phyloP scores from a whole-genome alignment of 2,329 filamentous ascomycete genomes.

The Penicillium corylophilum region DNA sequence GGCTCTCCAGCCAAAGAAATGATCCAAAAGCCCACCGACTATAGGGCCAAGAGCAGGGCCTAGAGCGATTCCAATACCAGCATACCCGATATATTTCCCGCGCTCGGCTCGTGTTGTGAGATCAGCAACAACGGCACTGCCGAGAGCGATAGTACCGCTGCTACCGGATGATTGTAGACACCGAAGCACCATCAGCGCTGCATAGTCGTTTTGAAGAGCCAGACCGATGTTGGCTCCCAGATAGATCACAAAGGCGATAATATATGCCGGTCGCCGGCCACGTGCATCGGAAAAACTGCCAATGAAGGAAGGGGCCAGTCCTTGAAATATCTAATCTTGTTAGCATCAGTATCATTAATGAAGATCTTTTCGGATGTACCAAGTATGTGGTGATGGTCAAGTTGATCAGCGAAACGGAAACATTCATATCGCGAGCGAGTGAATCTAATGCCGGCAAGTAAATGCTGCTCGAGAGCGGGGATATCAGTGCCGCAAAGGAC shows the following conservation, averaged over 20 bases:
- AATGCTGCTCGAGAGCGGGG: slow-evolving; percentile 21
- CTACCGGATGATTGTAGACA: slow-evolving; percentile 52
- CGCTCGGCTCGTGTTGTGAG: slow-evolving; percentile 67
- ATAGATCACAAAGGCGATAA: slow-evolving; percentile 54
- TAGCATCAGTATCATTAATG: not conserved
- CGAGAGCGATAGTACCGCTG: slow-evolving; percentile 69
- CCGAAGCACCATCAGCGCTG: too few species aligned
- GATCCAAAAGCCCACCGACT: slow-evolving; percentile 62
- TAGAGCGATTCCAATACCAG: slow-evolving; percentile 57
- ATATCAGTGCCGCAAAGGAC: slow-evolving; percentile 17
- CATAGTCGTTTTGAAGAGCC: slow-evolving; percentile 35
- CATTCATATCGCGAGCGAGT: slow-evolving; percentile 31
- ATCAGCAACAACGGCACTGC: slow-evolving; percentile 70
- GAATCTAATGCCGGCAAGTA: slow-evolving; percentile 43
- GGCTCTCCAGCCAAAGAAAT: slow-evolving; percentile 66
- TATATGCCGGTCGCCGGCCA: slow-evolving; percentile 62
- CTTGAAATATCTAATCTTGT: slow-evolving; percentile 54
- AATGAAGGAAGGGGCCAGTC: slow-evolving; percentile 55
- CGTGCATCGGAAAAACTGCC: slow-evolving; percentile 62
- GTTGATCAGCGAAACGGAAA: slow-evolving; percentile 25
- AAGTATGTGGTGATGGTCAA: slow-evolving; percentile 44
- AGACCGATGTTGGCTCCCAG: slow-evolving; percentile 39
- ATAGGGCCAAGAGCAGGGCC: slow-evolving; percentile 57
- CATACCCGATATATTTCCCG: slow-evolving; percentile 70
- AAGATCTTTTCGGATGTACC: slow-evolving; percentile 24